Evolutionary conservation across 306 rosid genomes (phyloP), one percentile per base, ranked within the genome.

Genomic region (Delonix regia): DNA sequence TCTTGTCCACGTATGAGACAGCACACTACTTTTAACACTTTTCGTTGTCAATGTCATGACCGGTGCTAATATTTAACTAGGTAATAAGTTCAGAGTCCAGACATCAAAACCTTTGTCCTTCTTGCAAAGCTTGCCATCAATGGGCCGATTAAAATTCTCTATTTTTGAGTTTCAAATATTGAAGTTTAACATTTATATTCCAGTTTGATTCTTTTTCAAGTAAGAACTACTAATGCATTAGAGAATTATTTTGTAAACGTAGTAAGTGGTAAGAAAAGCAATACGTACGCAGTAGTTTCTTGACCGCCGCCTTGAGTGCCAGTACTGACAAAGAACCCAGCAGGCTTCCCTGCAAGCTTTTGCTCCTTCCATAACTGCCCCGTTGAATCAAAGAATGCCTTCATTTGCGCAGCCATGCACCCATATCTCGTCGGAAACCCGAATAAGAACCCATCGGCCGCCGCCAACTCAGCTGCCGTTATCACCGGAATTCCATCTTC

Each of bases 281-380:
- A 36, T 6, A 55, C 94, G 88, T 82, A 95, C 98, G 97, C 94
- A 10, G 98, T 93, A 19, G 98, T 95, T 84, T 95, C 99, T 91
- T 95, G 99, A 80, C 99, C 99, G 39, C 99, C 99, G 4, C 99
- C 98, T 82, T 91, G 99, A 25, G 99, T 95, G 1, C 99, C 97
- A 4, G 99, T 91, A 44, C 99, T 93, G 4, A 95, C 94, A 77
- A 95, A 95, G 75, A 95, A 86, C 8, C 99, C 99, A 0, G 91
- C 98, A 0, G 99, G 98, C 69, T 93, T 95, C 41, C 99, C 98
- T 0, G 99, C 93, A 25, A 95, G 99, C 75, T 73, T 93, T 86
- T 95, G 99, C 68, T 85, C 96, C 83, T 82, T 85, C 98, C 98
- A 95, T 81, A 95, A 78, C 71, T 84, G 86, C 55, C 93, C 94